These are phyloP conservation scores for Pestalotiopsis sp. DNA, from an alignment of 2,329 filamentous ascomycete species.

Conservation along the genomic window DNA sequence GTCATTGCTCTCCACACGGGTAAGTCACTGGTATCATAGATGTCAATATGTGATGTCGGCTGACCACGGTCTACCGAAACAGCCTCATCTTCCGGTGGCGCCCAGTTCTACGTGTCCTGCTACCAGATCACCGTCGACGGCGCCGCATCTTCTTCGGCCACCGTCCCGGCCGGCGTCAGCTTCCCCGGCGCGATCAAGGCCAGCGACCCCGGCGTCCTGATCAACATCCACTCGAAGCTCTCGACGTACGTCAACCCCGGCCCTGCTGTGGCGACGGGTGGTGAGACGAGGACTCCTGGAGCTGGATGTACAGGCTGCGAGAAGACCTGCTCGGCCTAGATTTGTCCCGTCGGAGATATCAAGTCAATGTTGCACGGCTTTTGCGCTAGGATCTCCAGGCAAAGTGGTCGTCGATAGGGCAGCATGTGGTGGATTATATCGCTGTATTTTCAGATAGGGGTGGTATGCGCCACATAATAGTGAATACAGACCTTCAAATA, in stretches of 20 bases:
- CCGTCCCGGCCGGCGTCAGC: conserved; percentile 30
- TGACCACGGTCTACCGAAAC: conserved; percentile 13
- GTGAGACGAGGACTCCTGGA: conserved; percentile 28
- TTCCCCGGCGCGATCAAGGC: conserved; percentile 34
- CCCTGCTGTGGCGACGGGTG: conserved; percentile 26
- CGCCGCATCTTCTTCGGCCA: conserved; percentile 14
- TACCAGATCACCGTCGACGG: conserved; percentile 34
- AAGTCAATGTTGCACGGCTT: background rate
- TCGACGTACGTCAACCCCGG: conserved; percentile 31
- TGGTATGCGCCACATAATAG: too few relatives aligned
- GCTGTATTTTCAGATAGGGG: too few relatives aligned
- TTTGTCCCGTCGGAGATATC: conserved; percentile 8
- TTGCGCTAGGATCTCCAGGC: background rate
- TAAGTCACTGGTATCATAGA: background rate
- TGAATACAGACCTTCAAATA: background rate
- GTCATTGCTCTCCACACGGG: conserved; percentile 42
- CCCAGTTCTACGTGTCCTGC: conserved; percentile 35
- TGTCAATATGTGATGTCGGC: background rate
- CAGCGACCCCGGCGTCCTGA: conserved; percentile 29
- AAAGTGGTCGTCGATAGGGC: background rate
- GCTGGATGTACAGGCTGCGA: conserved; percentile 27
- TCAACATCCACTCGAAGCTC: conserved; percentile 35
- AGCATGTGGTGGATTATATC: too few relatives aligned
- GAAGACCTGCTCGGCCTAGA: conserved; percentile 25
- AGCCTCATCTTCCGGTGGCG: conserved; percentile 29